Percentiles rank a stretch among this genome's conserved stretches.
Conservation (phyloP, 2,329 filamentous ascomycete species). For the Venturiaceae sp. region DNA sequence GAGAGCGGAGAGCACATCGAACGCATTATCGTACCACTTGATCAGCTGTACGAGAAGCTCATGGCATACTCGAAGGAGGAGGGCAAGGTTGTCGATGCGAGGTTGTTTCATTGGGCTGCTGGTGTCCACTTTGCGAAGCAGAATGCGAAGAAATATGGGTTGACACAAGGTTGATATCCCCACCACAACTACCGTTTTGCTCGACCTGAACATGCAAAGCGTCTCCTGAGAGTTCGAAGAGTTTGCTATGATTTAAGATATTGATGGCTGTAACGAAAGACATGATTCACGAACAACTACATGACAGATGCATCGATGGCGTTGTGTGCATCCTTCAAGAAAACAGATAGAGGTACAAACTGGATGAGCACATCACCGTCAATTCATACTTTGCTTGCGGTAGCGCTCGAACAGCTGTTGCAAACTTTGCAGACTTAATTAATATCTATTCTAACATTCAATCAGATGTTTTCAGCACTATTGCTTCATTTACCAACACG, state of each 20-base stretch:
- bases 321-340: too few species aligned
- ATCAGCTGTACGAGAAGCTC: slow-evolving; percentile 49
- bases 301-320: too few species aligned
- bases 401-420: too few species aligned
- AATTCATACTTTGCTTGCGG: too few species aligned
- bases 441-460: too few species aligned
- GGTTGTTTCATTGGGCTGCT: slow-evolving; percentile 51
- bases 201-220: background rate
- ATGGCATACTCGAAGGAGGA: slow-evolving; percentile 36
- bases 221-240: background rate
- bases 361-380: too few species aligned
- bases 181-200: background rate
- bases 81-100: slow-evolving; percentile 45
- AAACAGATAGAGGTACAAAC: too few species aligned
- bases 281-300: too few species aligned
- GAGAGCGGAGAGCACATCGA: slow-evolving; percentile 80
- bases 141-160: slow-evolving; percentile 7
- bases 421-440: too few species aligned
- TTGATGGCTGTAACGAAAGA: too few species aligned
- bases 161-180: background rate
- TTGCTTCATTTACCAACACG: too few species aligned
- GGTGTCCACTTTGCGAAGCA: slow-evolving; percentile 40
- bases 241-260: background rate
- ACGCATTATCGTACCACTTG: slow-evolving; percentile 59
- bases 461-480: too few species aligned